Base-by-base conservation (phyloP, 2,329 filamentous ascomycete species). In the Colletotrichum sp. region DNA sequence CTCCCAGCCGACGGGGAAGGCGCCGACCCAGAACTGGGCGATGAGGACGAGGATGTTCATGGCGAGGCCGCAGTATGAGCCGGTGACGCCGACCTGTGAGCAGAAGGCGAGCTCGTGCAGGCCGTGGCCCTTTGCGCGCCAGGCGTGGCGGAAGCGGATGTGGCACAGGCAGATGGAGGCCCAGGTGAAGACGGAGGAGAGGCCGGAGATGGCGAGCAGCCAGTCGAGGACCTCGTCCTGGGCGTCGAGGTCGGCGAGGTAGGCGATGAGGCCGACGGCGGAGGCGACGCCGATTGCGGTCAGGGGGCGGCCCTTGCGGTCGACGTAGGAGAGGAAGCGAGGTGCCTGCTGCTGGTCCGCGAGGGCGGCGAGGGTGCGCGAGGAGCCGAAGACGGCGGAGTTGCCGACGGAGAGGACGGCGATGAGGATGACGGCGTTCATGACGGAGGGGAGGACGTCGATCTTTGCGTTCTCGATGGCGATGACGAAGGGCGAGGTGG, bases 351-450 rank as follows among this genome's bases (percentile, higher is more conserved):
- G 91, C 83, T 97, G 95, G 83, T 98, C 96, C 59, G 96, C 96
- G 3, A 98, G 90, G 4, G 96, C 96, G 30, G 96, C 95, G 9
- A 98, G 91, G 3, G 96, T 98, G 79, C 96, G 93, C 2, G 95
- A 97, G 28, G 95, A 96, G 43, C 96, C 96, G 80, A 98, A 98
- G 75, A 98, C 93, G 76, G 96, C 93, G 8, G 95, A 96, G 84
- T 98, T 98, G 73, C 96, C 96, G 75, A 98, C 96, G 1, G 95
- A 97, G 26, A 98, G 87, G 26, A 98, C 96, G 24, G 96, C 94
- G 77, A 98, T 92, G 81, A 98, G 92, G 82, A 98, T 98, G 76
- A 98, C 95, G n/a, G 92, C 92, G 84, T 98, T 98, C 94, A 98
- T 97, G 69, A 98, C 90, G 0, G 94, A 96, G 3, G 95, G 95